Base-by-base conservation (phyloP, 1,284 basidiomycete species). In the Malassezia nana region DNA sequence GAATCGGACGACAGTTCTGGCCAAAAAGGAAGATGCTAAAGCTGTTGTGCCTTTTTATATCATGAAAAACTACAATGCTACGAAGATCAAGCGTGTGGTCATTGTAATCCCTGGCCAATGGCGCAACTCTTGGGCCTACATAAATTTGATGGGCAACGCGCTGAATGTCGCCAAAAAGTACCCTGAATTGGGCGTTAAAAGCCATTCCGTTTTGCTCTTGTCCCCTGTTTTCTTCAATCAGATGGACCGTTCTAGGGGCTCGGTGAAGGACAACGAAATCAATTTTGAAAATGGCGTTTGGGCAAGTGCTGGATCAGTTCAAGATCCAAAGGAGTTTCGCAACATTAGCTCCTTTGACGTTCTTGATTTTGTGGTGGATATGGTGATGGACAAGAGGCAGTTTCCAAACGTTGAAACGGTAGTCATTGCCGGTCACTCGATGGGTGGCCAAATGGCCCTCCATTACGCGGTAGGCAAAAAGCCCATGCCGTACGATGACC, bases 61-160 rank as follows among this genome's bases (percentile, higher is more conserved):
- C 24, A 62, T 50, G 6, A 33, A 39, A 3, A 31, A 55, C 30
- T 64, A 64, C 44, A 55, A 70, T 33, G 31, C 49, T 2, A 24
- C 39, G 12, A 60, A 60, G 38, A 59, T 74, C 46, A 63, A 72
- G 57, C 58, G 67, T 4, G 65, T 57, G 1, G 58, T 74, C 15
- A 58, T 74, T 52, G 50, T 67, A 43, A 52, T 62, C 52, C 68
- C 67, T 0, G 69, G 71, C 16, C 51, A 62, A 47, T 48, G 53
- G 61, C 66, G 18, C 41, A 68, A 74, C 43, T 64, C 57, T 16
- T 74, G 69, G 69, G 64, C 63, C 46, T 67, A 66, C 47, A 65
- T 64, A 24, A 63, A 59, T 40, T 48, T 66, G 18, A 43, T 69
- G 8, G 57, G 65, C 32, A 66, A 71, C 31, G 63, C 66, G 2